phyloP scores from a whole-genome alignment of 2,329 filamentous ascomycete species.

The Xylariaceae sp. region DNA sequence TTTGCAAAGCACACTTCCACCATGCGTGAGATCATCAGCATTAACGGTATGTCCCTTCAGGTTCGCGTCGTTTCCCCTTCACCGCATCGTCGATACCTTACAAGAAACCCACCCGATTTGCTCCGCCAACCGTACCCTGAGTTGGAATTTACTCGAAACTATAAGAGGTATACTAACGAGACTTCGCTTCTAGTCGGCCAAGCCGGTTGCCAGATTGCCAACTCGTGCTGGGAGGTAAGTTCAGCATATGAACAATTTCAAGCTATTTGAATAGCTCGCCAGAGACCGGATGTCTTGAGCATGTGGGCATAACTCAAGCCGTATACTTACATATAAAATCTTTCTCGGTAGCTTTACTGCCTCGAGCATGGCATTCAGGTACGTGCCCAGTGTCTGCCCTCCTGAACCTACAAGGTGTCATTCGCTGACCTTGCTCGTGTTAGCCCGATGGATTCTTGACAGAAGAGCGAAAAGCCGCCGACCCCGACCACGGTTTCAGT shows the following conservation, averaged over 20 bases:
- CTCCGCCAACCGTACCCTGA: neutral
- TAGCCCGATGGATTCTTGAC: constrained; percentile 98
- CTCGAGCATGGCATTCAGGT: constrained; percentile 99
- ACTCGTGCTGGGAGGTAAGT: constrained; percentile 99
- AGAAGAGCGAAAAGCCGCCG: constrained; percentile 89
- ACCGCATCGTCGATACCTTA: constrained; percentile 37
- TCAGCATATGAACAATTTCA: constrained; percentile 16
- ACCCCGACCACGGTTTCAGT: constrained; percentile 96
- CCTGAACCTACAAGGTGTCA: constrained; percentile 5
- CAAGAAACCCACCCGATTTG: constrained; percentile 1
- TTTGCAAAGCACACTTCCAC: constrained; percentile 42
- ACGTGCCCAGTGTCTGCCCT: constrained; percentile 35
- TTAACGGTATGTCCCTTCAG: constrained; percentile 72
- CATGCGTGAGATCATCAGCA: constrained; percentile 99
- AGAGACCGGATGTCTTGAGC: no score
- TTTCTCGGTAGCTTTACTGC: constrained; percentile 99
- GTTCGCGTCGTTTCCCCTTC: constrained; percentile 36
- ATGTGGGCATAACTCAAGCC: no score
- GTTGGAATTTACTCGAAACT: constrained; percentile 3
- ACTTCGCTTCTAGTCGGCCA: constrained; percentile 75
- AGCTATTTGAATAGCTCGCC: no score
- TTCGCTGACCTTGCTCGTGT: constrained; percentile 26
- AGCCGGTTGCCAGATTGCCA: constrained; percentile 99
- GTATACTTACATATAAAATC: no score
- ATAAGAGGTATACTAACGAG: constrained; percentile 42